Evolutionary conservation across 371 early-diverging fungal genomes (phyloP).

Genomic region (Lichtheimia corymbifera): DNA sequence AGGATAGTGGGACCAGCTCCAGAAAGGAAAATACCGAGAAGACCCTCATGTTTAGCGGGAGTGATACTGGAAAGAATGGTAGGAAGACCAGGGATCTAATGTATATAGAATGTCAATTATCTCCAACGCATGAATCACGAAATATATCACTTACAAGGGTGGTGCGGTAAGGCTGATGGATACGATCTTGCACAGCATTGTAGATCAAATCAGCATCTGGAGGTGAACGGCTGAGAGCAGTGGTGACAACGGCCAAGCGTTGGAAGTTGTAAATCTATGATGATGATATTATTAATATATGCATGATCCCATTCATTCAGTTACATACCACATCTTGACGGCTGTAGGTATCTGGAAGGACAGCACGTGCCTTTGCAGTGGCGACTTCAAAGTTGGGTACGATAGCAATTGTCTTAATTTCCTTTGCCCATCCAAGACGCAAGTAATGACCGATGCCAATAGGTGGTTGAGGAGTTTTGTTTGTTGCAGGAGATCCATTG

Average conservation of each 20-base stretch:
- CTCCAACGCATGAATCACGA: not conserved
- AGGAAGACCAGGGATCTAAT: slow-evolving; percentile 86
- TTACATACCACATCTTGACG: slow-evolving; percentile 80
- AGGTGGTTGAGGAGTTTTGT: slow-evolving; percentile 55
- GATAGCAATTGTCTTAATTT: slow-evolving; percentile 81
- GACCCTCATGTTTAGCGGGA: slow-evolving; percentile 75
- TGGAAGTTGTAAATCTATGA: slow-evolving; percentile 89
- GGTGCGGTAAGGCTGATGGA: slow-evolving; percentile 94
- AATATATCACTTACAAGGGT: slow-evolving; percentile 64
- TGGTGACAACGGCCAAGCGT: slow-evolving; percentile 85
- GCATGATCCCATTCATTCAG: too few species aligned
- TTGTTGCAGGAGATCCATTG: slow-evolving; percentile 21
- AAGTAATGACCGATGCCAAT: slow-evolving; percentile 70
- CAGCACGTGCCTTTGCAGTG: slow-evolving; percentile 89
- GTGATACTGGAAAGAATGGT: slow-evolving; percentile 76
- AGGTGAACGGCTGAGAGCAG: slow-evolving; percentile 72
- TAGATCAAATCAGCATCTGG: slow-evolving; percentile 75
- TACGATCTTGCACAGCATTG: slow-evolving; percentile 91
- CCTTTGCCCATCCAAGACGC: slow-evolving; percentile 64
- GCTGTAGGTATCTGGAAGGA: slow-evolving; percentile 77
- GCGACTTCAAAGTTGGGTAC: slow-evolving; percentile 92
- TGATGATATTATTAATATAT: too few species aligned
- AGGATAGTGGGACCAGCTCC: slow-evolving; percentile 97
- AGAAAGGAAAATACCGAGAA: slow-evolving; percentile 90
- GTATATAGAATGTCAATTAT: not conserved